Evolutionary conservation across 257 asterid species (phyloP).

Genomic region (Solanum tacnaense): DNA sequence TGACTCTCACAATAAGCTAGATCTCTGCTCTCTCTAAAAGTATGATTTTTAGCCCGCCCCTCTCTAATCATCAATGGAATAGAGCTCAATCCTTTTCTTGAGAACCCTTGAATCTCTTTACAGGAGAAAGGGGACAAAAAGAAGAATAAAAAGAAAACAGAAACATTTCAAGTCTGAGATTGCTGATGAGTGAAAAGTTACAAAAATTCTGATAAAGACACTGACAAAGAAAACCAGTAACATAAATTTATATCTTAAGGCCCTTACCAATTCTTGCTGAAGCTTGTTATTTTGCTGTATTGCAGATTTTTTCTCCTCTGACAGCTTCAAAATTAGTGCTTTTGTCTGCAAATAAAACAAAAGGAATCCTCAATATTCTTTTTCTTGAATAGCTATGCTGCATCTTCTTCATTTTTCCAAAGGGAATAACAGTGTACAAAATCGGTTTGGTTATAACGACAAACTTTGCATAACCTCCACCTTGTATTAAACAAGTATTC

Average conservation of each 20-base stretch:
- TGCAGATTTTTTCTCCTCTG: constrained; percentile 61
- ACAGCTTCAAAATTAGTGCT: constrained; percentile 61
- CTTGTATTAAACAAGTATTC: background rate
- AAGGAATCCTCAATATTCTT: background rate
- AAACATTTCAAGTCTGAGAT: background rate
- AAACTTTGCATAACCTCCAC: background rate
- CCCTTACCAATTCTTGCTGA: constrained; percentile 47
- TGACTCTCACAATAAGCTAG: background rate
- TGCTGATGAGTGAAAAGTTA: background rate
- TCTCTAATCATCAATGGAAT: background rate
- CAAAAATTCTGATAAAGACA: background rate
- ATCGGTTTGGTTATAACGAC: background rate
- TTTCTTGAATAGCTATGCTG: background rate
- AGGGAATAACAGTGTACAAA: background rate
- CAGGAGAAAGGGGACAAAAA: background rate
- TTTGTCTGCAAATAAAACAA: constrained; percentile 41
- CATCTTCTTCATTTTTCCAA: background rate
- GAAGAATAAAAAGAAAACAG: background rate
- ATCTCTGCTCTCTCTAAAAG: background rate
- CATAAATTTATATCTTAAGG: background rate
- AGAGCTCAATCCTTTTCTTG: background rate
- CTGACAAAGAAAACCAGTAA: background rate
- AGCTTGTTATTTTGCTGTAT: constrained; percentile 63
- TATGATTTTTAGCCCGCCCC: background rate
- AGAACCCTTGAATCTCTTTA: background rate